Evolutionary conservation across 257 asterid genomes (phyloP), one percentile per base, ranked within the genome.

Genomic region (Solanum etuberosum): DNA sequence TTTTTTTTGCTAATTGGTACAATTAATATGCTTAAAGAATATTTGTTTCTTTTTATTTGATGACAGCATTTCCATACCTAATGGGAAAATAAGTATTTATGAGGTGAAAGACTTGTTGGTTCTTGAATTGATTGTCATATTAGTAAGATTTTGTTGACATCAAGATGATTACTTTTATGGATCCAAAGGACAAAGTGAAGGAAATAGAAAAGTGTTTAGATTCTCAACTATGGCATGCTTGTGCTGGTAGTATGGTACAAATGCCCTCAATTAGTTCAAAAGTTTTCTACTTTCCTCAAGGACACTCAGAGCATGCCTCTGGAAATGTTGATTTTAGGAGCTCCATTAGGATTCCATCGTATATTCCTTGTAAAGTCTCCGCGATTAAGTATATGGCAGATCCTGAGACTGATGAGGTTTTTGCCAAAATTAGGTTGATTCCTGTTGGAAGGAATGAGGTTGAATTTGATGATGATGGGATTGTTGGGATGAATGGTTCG

Each of bases 191-290:
- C 11, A 90, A 88, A 38, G 84, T 73, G 89, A 90, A 91, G 86
- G 98, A 94, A 90, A 84, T 89, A 59, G 67, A 23, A 74, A 95
- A 89, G 37, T 91, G 95, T 83, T 90, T 97, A 89, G 99, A 94
- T 90, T 93, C 98, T 86, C 99, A 93, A 88, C 70, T 97, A n/a
- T 97, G 99, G 98, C 98, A 95, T 88, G 99, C 98, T 70, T 97
- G 99, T 91, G 99, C 98, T 43, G 99, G 99, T 35, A 92, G 95
- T 89, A 94, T 95, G 98, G 97, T 94, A 85, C 98, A 95, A 89
- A 95, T 95, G 95, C 98, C 96, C 0, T 67, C 90, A 6, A 83
- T 91, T 25, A 93, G 94, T 88, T 91, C 99, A 2, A 90, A 89
- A 80, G 98, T 97, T 7, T 94, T 88, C 78, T 97, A 97, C 91